Conservation (phyloP, 2,329 filamentous ascomycete species). For the Orbilia quercus region DNA sequence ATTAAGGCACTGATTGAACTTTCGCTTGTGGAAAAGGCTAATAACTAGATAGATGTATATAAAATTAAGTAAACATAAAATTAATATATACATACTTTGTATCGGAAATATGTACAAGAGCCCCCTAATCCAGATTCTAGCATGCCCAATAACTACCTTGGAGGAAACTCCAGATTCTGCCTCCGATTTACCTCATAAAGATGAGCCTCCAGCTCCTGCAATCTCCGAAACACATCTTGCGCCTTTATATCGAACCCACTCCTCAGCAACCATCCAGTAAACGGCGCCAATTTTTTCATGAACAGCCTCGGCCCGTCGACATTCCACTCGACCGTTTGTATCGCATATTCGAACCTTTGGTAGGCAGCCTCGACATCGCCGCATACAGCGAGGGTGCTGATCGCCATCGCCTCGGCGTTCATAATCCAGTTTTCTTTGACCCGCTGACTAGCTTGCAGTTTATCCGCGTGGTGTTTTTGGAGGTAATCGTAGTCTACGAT, state of each 20-base stretch:
- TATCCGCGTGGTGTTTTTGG: not conserved
- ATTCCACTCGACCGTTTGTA: conserved; percentile 19
- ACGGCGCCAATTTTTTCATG: conserved; percentile 12
- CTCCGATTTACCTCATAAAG: not conserved
- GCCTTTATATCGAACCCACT: not conserved
- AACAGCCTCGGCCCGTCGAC: conserved; percentile 23
- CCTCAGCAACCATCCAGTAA: conserved; percentile 20
- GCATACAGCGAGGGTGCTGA: conserved; percentile 28
- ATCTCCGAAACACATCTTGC: conserved; percentile 10
- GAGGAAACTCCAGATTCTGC: not conserved
- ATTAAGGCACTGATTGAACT: too few relatives aligned
- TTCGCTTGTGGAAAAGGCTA: too few relatives aligned
- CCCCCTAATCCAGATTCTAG: not conserved
- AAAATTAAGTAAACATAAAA: too few relatives aligned
- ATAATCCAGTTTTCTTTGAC: conserved; percentile 3
- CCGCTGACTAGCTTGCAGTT: not conserved
- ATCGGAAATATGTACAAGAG: not conserved
- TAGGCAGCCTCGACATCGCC: conserved; percentile 10
- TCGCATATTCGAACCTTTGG: conserved; percentile 20
- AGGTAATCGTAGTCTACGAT: conserved; percentile 37
- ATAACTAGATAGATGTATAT: too few relatives aligned
- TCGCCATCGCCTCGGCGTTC: conserved; percentile 23
- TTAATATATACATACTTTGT: not conserved
- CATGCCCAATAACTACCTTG: not conserved
- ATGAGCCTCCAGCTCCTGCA: conserved; percentile 19